Percentiles rank a stretch among this genome's conserved stretches.
Evolutionary conservation across 306 rosid species (phyloP).

Genomic region (Citrullus amarus): DNA sequence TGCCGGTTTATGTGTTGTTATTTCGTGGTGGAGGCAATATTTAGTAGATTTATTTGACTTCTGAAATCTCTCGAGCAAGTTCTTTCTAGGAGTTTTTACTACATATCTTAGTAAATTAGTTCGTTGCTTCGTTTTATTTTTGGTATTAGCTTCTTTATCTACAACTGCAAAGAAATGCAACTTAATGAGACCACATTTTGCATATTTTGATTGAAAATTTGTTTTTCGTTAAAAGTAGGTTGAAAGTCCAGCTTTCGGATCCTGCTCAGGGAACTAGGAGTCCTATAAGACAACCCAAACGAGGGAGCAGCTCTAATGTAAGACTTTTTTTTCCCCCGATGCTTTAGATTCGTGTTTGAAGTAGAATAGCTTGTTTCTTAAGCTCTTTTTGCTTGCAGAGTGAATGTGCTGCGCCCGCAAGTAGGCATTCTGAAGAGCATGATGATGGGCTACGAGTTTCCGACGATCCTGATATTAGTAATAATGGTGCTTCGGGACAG

Average conservation of each 20-base stretch:
- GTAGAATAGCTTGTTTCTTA: background rate
- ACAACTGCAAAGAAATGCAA: background rate
- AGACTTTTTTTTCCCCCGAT: background rate
- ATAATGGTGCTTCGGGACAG: constrained; percentile 34
- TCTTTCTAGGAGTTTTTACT: background rate
- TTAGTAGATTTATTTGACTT: background rate
- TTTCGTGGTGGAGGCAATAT: background rate
- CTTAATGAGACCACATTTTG: background rate
- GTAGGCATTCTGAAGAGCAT: constrained; percentile 43
- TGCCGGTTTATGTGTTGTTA: background rate
- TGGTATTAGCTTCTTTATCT: background rate
- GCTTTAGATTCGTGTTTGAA: constrained; percentile 7
- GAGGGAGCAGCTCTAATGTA: constrained; percentile 46
- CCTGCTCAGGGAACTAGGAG: constrained; percentile 67
- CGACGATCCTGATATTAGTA: constrained; percentile 45
- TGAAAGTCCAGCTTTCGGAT: constrained; percentile 68
- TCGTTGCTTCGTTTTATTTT: background rate
- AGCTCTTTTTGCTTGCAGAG: constrained; percentile 24
- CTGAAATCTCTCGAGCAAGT: background rate
- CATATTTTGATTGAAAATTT: background rate
- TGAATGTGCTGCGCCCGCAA: constrained; percentile 35
- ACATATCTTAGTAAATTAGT: background rate
- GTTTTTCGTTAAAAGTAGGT: constrained; percentile 25
- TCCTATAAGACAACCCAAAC: constrained; percentile 52
- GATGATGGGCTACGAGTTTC: constrained; percentile 35